Conservation (phyloP, 176 grass and related monocot genomes). For the Hsuehochloa calcarea region DNA sequence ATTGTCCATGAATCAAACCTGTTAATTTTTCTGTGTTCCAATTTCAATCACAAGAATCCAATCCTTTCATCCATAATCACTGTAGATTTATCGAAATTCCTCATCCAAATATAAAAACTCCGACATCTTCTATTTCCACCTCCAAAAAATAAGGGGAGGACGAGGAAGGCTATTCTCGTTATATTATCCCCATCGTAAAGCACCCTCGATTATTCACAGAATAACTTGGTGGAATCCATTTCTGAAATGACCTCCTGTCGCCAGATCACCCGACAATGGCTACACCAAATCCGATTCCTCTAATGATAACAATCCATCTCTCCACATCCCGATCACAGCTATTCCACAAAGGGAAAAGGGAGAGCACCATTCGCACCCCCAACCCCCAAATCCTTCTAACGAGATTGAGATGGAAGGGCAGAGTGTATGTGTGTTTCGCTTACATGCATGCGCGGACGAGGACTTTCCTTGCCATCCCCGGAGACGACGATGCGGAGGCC, state of each 20-base stretch:
- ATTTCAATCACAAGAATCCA: neutral
- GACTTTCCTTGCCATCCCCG: slow-evolving; percentile 89
- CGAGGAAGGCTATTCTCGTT: neutral
- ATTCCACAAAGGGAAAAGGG: neutral
- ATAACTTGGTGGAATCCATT: neutral
- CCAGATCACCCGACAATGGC: neutral
- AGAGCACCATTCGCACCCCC: neutral
- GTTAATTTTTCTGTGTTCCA: neutral
- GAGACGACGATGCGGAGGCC: slow-evolving; percentile 83
- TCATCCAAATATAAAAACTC: neutral
- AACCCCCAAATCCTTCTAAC: neutral
- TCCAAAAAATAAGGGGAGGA: neutral
- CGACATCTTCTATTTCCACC: neutral
- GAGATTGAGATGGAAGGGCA: slow-evolving; percentile 14
- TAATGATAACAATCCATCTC: neutral
- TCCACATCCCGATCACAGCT: neutral
- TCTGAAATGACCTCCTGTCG: neutral
- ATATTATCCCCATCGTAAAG: neutral
- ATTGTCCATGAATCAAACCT: neutral
- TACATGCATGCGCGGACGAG: slow-evolving; percentile 94
- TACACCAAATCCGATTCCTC: neutral
- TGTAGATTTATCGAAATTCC: neutral
- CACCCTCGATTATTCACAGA: neutral
- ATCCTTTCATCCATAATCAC: neutral
- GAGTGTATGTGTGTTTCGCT: neutral